These are phyloP conservation scores for Lecanoromycetidae sp. DNA, from an alignment of 2,329 filamentous ascomycete genomes.

Conservation along the genomic window DNA sequence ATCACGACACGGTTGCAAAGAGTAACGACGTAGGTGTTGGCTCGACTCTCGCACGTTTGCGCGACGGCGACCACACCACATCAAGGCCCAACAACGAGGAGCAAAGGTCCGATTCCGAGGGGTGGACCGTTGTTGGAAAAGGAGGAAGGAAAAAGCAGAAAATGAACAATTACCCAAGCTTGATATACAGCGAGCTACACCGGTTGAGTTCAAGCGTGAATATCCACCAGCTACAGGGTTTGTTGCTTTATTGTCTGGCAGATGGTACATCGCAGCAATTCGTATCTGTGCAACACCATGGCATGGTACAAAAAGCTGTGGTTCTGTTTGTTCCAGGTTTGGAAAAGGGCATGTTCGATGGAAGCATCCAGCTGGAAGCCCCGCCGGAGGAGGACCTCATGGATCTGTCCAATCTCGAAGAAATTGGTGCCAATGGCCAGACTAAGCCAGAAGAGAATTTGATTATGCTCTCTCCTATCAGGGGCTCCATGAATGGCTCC, in stretches of 20 bases:
- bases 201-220: conserved; percentile 43
- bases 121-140: conserved; percentile 15
- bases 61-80: not conserved
- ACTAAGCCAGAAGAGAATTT: conserved; percentile 8
- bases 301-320: conserved; percentile 59
- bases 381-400: conserved; percentile 9
- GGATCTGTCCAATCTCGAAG: not conserved
- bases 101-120: not conserved
- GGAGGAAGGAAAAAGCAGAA: conserved; percentile 19
- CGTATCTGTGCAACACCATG: conserved; percentile 47
- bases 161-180: conserved; percentile 40
- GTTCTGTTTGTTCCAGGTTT: conserved; percentile 85
- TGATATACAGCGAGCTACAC: conserved; percentile 42
- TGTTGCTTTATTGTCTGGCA: conserved; percentile 50
- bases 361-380: conserved; percentile 31
- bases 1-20: not conserved
- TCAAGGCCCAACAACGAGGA: not conserved
- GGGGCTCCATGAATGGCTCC: not conserved
- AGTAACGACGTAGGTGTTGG: conserved; percentile 9
- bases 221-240: conserved; percentile 45
- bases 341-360: conserved; percentile 79
- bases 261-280: conserved; percentile 51
- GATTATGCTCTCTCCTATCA: conserved; percentile 1
- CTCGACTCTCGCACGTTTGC: conserved; percentile 12
- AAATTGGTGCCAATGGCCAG: not conserved